phyloP scores from a whole-genome alignment of 768 basidiomycete species.

The Suillus paluster region DNA sequence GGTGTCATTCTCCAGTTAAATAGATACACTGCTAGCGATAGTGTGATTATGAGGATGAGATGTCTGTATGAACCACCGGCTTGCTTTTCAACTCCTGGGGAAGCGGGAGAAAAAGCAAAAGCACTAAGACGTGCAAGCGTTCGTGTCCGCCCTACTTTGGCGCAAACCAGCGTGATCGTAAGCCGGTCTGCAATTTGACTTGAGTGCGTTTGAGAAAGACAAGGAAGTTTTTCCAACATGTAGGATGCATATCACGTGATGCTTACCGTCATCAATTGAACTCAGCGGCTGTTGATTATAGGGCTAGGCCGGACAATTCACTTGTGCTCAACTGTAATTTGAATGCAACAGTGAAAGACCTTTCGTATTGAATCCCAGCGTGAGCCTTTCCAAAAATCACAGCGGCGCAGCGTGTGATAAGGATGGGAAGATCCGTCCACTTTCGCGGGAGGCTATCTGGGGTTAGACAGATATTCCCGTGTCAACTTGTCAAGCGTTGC shows the following conservation, averaged over 20 bases:
- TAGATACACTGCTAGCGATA: neutral
- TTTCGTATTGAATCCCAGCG: neutral
- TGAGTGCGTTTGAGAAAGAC: slow-evolving; percentile 32
- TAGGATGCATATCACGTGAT: slow-evolving; percentile 16
- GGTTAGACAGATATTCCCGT: neutral
- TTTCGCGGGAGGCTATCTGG: neutral
- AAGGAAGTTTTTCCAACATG: neutral
- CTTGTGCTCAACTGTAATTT: neutral
- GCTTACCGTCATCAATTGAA: neutral
- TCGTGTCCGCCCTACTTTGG: slow-evolving; percentile 39
- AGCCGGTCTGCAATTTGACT: slow-evolving; percentile 37
- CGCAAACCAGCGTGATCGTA: slow-evolving; percentile 31
- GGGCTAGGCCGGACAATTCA: too few relatives aligned
- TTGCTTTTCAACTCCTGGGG: slow-evolving; percentile 22
- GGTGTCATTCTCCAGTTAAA: neutral
- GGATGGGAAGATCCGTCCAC: neutral
- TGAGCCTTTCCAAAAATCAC: neutral
- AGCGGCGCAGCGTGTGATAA: neutral
- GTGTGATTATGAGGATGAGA: neutral
- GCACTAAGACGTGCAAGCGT: slow-evolving; percentile 36
- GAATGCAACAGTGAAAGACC: neutral
- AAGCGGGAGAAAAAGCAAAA: slow-evolving; percentile 26
- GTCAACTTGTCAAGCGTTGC: slow-evolving; percentile 1
- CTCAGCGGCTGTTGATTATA: neutral
- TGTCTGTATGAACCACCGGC: slow-evolving; percentile 37